Base-by-base conservation (phyloP, 2,329 filamentous ascomycete genomes). In the Fusarium sp. region DNA sequence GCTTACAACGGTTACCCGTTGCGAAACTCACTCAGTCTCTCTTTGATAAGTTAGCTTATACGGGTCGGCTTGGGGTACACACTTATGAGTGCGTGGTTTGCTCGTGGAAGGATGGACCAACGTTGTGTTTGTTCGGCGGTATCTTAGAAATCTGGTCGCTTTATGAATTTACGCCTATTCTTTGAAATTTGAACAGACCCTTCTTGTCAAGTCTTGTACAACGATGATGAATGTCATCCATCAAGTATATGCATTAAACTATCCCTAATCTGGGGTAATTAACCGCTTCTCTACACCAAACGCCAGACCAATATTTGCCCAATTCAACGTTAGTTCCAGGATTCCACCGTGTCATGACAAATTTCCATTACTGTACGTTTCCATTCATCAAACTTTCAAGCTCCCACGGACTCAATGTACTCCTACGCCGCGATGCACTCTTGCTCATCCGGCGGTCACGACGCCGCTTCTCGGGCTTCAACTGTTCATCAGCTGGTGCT, bases 321-420 rank as follows among this genome's bases (percentile, higher is more conserved):
- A 67, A 67, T 54, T 63, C 58, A 37, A 37, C 17, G 35, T 37
- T 37, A n/a, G 17, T 59, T 57, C 51, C 66, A 66, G 54, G 49
- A 58, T 71, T 60, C 51, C 65, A 43, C 41, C 55, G 43, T 48
- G 49, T 70, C 55, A 70, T 67, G 59, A 55, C 32, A 62, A 56
- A 57, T 63, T 48, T 41, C 45, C 33, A 65, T 72, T 59, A 77
- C 81, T 84, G 60, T 83, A 88, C 59, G 73, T 71, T 73, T 7
- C 84, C 84, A 4, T 79, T 70, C 52, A 90, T 89, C 75, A 92
- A 75, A 44, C 85, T 87, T 79, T 92, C 86, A 74, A 94, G 79
- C 78, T 95, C 92, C 83, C 90, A 90, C 5, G 90, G 89, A 72
- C 87, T 93, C 32, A 95, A 80, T 20, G 92, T 94, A 73, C 90